phyloP scores from a whole-genome alignment of 345 rosid genomes.

The Citrus cavaleriei region DNA sequence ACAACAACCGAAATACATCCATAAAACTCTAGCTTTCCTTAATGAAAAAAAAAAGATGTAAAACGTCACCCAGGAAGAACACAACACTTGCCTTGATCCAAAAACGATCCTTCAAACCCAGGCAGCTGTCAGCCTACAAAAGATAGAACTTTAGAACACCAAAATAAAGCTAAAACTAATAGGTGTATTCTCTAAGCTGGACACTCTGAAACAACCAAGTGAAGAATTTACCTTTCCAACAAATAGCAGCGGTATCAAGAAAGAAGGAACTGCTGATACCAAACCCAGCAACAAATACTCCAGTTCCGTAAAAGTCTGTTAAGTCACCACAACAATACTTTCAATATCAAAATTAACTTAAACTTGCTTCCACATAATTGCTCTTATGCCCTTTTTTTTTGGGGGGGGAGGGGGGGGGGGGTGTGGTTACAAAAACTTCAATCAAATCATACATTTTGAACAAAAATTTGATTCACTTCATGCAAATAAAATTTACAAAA shows the following conservation, averaged over 20 bases:
- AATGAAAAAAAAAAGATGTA: background rate
- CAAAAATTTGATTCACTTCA: background rate
- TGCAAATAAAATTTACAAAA: too few relatives aligned
- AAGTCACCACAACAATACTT: background rate
- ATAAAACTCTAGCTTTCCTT: background rate
- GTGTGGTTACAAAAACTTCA: too few relatives aligned
- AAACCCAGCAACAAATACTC: constrained; percentile 78
- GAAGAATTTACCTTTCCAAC: constrained; percentile 63
- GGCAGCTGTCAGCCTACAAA: constrained; percentile 67
- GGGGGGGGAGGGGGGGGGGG: fast-evolving
- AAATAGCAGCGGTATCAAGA: constrained; percentile 56
- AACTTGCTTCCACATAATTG: background rate
- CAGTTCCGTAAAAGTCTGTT: constrained; percentile 82
- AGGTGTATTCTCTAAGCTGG: background rate
- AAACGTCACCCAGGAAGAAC: background rate
- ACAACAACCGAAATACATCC: constrained; percentile 12
- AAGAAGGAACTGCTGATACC: constrained; percentile 83
- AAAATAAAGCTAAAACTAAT: background rate
- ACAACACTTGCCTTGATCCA: constrained; percentile 90
- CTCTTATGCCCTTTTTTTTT: too few relatives aligned
- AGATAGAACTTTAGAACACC: background rate
- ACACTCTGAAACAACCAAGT: background rate
- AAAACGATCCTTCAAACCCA: constrained; percentile 75
- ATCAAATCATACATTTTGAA: too few relatives aligned
- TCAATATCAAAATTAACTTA: background rate